phyloP scores from a whole-genome alignment of 148 eudicot genomes.

The Amaranthus palmeri region DNA sequence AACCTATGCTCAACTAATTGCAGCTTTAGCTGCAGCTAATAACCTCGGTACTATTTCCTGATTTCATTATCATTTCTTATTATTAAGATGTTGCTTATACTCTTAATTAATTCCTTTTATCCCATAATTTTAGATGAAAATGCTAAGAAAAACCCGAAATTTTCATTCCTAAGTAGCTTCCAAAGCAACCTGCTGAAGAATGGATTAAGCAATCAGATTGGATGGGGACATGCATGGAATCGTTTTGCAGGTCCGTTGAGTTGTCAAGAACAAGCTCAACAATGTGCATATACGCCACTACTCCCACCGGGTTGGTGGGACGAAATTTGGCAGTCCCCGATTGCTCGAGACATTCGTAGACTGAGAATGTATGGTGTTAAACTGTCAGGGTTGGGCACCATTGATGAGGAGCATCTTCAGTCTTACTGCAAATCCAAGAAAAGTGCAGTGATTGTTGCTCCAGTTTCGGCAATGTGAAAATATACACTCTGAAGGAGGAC shows the following conservation, averaged over 20 bases:
- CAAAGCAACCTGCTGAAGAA: slow-evolving; percentile 51
- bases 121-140: slow-evolving; percentile 40
- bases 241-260: slow-evolving; percentile 85
- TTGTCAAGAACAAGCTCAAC: slow-evolving; percentile 58
- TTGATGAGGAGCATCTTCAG: slow-evolving; percentile 49
- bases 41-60: slow-evolving; percentile 42
- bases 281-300: slow-evolving; percentile 84
- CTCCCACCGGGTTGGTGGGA: slow-evolving; percentile 98
- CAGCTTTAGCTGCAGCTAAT: slow-evolving; percentile 71
- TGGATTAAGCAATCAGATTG: slow-evolving; percentile 71
- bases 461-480: slow-evolving; percentile 31
- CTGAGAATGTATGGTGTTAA: slow-evolving; percentile 60
- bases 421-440: slow-evolving; percentile 53
- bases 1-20: slow-evolving; percentile 84
- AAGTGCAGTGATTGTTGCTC: slow-evolving; percentile 22
- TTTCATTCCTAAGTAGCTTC: slow-evolving; percentile 79
- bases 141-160: slow-evolving; percentile 30
- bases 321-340: slow-evolving; percentile 88
- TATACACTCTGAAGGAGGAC: neutral
- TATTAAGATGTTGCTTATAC: too few relatives aligned
- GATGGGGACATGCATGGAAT: slow-evolving; percentile 98
- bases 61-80: too few relatives aligned
- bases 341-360: slow-evolving; percentile 58
- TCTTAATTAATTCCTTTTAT: neutral
- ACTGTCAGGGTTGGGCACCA: slow-evolving; percentile 65